Conservation (phyloP, 2,329 filamentous ascomycete species). For the Verticillium nubilum region DNA sequence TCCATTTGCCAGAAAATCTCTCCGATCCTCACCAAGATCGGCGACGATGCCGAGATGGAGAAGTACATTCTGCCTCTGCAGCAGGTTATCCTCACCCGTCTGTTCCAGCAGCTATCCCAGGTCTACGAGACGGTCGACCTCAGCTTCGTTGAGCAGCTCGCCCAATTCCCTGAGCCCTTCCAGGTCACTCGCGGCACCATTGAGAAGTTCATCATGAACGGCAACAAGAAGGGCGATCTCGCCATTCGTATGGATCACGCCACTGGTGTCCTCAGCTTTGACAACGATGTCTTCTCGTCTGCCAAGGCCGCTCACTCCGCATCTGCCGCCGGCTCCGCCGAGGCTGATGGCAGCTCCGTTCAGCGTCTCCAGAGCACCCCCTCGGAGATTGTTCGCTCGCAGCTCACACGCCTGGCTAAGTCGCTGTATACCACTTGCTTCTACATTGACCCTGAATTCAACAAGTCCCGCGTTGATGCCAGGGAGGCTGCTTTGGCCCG, state of each 20-base stretch:
- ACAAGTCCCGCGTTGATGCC: conserved; percentile 71
- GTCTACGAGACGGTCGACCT: conserved; percentile 98
- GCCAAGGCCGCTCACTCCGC: conserved; percentile 86
- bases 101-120: conserved; percentile 98
- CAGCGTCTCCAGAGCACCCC: conserved; percentile 97
- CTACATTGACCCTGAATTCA: conserved; percentile 89
- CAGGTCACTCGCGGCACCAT: conserved; percentile 86
- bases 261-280: conserved; percentile 91
- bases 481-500: conserved; percentile 76
- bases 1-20: conserved; percentile 99
- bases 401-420: conserved; percentile 86
- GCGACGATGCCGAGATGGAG: conserved; percentile 90
- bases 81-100: conserved; percentile 94
- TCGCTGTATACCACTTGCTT: conserved; percentile 89
- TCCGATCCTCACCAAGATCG: conserved; percentile 89
- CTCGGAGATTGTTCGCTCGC: conserved; percentile 93
- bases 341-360: conserved; percentile 76
- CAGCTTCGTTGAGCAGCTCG: conserved; percentile 86
- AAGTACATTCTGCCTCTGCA: conserved; percentile 94
- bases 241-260: conserved; percentile 95
- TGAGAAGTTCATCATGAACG: conserved; percentile 99
- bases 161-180: conserved; percentile 94
- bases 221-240: conserved; percentile 98
- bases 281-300: conserved; percentile 97
- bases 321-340: conserved; percentile 78